A percentile compares a stretch with the other conserved stretches of the same genome.
Conservation (phyloP, 1,284 basidiomycete genomes). For the Violaceomyces palustris region DNA sequence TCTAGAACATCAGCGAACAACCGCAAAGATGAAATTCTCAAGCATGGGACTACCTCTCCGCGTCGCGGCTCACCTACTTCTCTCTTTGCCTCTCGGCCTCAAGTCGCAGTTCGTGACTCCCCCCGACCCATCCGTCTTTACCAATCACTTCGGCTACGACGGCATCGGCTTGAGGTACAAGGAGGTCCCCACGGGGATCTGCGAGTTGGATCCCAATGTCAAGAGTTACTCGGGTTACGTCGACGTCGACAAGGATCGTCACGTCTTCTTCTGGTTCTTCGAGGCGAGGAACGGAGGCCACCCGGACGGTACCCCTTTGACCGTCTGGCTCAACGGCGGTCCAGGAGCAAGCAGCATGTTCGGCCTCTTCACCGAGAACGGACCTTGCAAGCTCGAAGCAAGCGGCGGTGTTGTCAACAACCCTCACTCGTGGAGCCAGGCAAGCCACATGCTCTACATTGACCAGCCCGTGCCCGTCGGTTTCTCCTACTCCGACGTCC, state of each 20-base stretch:
- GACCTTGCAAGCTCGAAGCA: slow-evolving; percentile 64
- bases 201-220: slow-evolving; percentile 67
- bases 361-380: slow-evolving; percentile 66
- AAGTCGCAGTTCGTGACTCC: too few species aligned
- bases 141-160: slow-evolving; percentile 18
- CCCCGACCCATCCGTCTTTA: too few species aligned
- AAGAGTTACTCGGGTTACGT: slow-evolving; percentile 59
- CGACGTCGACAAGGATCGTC: slow-evolving; percentile 22
- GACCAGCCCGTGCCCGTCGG: slow-evolving; percentile 60
- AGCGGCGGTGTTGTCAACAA: slow-evolving; percentile 61
- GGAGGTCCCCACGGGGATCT: slow-evolving; percentile 60
- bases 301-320: slow-evolving; percentile 23
- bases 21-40: too few species aligned
- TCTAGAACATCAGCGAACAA: too few species aligned
- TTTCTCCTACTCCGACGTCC: slow-evolving; percentile 27
- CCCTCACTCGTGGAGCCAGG: slow-evolving; percentile 64
- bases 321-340: slow-evolving; percentile 46
- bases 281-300: slow-evolving; percentile 26
- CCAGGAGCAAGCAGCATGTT: slow-evolving; percentile 66
- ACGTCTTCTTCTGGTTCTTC: slow-evolving; percentile 42
- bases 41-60: too few species aligned
- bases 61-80: too few species aligned
- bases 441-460: slow-evolving; percentile 68
- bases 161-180: slow-evolving; percentile 33
- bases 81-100: too few species aligned